Conservation (phyloP, 345 rosid genomes). For the Murraya paniculata region DNA sequence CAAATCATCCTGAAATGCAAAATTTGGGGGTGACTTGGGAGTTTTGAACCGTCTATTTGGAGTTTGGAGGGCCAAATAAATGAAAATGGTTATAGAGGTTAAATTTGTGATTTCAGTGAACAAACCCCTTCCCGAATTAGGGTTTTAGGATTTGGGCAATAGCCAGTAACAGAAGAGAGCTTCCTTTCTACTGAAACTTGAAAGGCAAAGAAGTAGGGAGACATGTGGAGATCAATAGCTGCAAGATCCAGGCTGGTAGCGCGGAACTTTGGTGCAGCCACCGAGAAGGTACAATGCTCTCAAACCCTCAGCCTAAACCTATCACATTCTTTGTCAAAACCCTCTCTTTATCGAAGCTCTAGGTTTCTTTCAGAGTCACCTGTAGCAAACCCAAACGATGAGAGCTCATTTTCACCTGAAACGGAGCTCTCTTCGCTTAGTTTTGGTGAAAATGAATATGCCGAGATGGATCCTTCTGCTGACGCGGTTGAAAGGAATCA, state of each 20-base stretch:
- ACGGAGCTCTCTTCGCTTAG: constrained; percentile 16
- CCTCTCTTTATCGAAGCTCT: constrained; percentile 20
- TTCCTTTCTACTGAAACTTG: not conserved
- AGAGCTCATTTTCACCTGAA: constrained; percentile 8
- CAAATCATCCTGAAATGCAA: too few species aligned
- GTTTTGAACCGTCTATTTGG: too few species aligned
- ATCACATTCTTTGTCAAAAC: constrained; percentile 21
- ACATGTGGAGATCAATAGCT: constrained; percentile 61
- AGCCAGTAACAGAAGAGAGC: not conserved
- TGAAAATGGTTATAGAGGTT: not conserved
- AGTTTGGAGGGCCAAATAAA: too few species aligned
- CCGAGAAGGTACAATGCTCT: constrained; percentile 28
- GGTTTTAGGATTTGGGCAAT: not conserved
- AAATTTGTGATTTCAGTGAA: not conserved
- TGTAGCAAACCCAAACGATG: constrained; percentile 25
- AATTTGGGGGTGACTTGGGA: too few species aligned
- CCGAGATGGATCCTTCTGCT: constrained; percentile 3
- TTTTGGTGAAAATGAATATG: constrained; percentile 11
- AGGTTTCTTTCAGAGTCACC: constrained; percentile 38
- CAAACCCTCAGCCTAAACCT: constrained; percentile 9
- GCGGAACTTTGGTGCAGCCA: constrained; percentile 19
- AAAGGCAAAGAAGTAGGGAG: not conserved
- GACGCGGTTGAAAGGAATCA: not conserved
- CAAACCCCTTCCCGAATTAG: not conserved
- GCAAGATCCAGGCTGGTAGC: constrained; percentile 36